Conservation (phyloP, 371 early-diverging fungal species). For the Dinochytrium kinnereticum region DNA sequence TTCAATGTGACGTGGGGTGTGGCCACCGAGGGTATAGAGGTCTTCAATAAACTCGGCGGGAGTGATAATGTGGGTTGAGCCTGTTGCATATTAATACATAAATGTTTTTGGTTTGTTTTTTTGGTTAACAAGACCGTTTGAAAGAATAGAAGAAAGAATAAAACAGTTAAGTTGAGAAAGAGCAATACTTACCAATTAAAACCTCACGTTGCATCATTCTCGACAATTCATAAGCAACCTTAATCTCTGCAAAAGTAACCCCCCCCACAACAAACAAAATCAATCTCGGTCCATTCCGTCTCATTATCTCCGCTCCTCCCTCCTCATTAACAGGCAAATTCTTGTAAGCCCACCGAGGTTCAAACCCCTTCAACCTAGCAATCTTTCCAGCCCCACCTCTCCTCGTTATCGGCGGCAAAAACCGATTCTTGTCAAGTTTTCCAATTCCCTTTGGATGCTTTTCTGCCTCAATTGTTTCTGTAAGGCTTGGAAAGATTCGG, state of each 20-base stretch:
- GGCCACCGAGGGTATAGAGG: not conserved
- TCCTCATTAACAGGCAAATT: not conserved
- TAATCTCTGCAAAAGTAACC: constrained; percentile 83
- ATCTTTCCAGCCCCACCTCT: not conserved
- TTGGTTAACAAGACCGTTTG: not conserved
- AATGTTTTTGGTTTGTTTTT: too few species aligned
- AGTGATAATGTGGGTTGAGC: not conserved
- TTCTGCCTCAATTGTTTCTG: not conserved
- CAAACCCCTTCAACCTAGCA: not conserved
- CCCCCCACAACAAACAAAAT: constrained; percentile 89
- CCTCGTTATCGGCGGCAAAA: not conserved
- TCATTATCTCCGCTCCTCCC: not conserved
- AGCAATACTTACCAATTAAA: constrained; percentile 69
- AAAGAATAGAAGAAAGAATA: not conserved
- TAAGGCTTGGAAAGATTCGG: not conserved
- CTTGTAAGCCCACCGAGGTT: not conserved
- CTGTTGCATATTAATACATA: not conserved
- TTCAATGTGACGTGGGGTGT: not conserved
- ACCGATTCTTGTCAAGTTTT: not conserved
- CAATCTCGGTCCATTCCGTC: constrained; percentile 41
- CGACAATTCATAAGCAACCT: constrained; percentile 80
- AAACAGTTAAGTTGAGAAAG: not conserved
- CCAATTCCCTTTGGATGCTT: not conserved
- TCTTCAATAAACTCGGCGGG: constrained; percentile 5
- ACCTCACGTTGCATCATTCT: constrained; percentile 71